Percentiles rank a stretch among this genome's conserved stretches.
Evolutionary conservation across 1,284 basidiomycete genomes (phyloP).

Genomic region (Porodaedalea pini): DNA sequence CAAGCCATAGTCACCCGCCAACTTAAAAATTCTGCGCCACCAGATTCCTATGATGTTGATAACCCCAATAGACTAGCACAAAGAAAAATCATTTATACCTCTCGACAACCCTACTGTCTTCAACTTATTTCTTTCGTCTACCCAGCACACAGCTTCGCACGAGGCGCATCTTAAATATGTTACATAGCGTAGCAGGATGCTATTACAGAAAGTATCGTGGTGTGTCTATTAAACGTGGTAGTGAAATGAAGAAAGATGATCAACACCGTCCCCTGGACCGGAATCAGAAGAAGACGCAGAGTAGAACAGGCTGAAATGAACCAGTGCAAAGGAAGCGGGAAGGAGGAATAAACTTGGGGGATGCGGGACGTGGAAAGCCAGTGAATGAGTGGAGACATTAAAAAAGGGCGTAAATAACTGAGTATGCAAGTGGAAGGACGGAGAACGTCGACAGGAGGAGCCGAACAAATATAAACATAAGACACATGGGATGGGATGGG

Average conservation of each 20-base stretch:
- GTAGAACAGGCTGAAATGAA: background rate
- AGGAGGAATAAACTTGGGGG: background rate
- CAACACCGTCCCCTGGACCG: constrained; percentile 11
- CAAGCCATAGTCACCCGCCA: background rate
- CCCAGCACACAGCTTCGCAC: too few species aligned
- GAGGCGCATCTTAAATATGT: constrained; percentile 12
- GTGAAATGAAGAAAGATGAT: constrained; percentile 10
- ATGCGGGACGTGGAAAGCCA: background rate
- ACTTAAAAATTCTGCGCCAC: too few species aligned
- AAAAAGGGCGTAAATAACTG: background rate
- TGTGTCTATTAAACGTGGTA: constrained; percentile 6
- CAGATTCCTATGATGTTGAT: too few species aligned
- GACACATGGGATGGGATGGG: background rate
- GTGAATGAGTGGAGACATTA: background rate
- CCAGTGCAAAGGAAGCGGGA: background rate
- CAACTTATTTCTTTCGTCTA: too few species aligned
- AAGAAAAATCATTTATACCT: too few species aligned
- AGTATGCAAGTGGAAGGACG: background rate
- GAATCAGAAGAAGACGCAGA: constrained; percentile 5
- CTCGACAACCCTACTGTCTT: too few species aligned
- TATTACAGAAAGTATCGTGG: background rate
- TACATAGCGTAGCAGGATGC: constrained; percentile 14
- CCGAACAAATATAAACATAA: background rate
- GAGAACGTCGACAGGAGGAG: background rate
- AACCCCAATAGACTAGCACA: too few species aligned